These are phyloP conservation scores for Talaromyces funiculosus DNA, from an alignment of 2,329 filamentous ascomycete genomes.

Conservation along the genomic window DNA sequence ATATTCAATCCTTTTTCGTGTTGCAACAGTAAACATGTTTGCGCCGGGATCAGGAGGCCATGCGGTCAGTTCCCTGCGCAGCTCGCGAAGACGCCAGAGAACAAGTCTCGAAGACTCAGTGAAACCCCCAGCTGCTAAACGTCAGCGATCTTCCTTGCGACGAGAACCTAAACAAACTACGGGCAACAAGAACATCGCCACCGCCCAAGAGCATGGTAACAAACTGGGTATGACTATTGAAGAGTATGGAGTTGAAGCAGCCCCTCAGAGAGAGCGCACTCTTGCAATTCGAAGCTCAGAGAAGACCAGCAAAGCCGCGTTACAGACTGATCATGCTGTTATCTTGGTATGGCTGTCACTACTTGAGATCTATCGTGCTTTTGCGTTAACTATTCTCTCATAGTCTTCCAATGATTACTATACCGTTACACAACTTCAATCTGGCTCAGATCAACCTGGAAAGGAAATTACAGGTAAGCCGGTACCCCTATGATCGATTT, in stretches of 20 bases:
- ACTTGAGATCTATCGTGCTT: neutral
- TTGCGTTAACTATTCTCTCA: constrained; percentile 9
- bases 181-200: constrained; percentile 1
- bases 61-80: constrained; percentile 24
- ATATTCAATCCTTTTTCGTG: neutral
- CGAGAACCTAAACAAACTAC: constrained; percentile 29
- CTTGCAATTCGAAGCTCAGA: constrained; percentile 35
- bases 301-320: constrained; percentile 29
- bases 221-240: constrained; percentile 15
- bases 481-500: constrained; percentile 9
- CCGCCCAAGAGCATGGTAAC: neutral
- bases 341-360: constrained; percentile 29
- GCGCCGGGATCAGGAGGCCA: constrained; percentile 27
- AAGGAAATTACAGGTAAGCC: constrained; percentile 51
- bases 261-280: constrained; percentile 20
- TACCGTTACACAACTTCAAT: constrained; percentile 75
- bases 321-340: constrained; percentile 29
- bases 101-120: constrained; percentile 42
- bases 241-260: constrained; percentile 18
- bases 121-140: constrained; percentile 42
- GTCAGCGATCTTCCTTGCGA: constrained; percentile 41
- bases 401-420: constrained; percentile 82
- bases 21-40: constrained; percentile 29
- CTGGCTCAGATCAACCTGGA: constrained; percentile 71
- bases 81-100: constrained; percentile 35